Conservation (phyloP, 768 basidiomycete genomes). For the Pholiota conissans region DNA sequence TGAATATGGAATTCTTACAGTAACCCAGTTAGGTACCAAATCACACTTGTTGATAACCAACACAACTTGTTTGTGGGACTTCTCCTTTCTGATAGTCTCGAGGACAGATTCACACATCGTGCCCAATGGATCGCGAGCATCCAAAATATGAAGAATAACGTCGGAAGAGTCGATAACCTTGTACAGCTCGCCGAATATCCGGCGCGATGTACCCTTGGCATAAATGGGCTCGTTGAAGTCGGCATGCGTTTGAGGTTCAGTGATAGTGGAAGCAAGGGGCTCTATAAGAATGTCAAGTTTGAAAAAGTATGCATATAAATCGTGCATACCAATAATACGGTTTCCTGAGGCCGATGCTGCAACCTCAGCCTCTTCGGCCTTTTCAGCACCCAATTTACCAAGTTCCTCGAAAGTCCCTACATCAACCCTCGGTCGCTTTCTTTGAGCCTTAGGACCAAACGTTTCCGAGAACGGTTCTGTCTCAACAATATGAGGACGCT, state of each 20-base stretch:
- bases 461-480: constrained; percentile 94
- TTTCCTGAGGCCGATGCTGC: constrained; percentile 36
- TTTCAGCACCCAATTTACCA: constrained; percentile 58
- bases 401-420: constrained; percentile 94
- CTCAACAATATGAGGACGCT: constrained; percentile 93
- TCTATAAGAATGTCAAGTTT: constrained; percentile 29
- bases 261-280: constrained; percentile 47
- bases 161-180: constrained; percentile 99
- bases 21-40: constrained; percentile 98
- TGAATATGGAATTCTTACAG: constrained; percentile 53
- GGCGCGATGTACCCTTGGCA: constrained; percentile 90
- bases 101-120: constrained; percentile 94
- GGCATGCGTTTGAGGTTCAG: constrained; percentile 64
- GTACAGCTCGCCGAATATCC: constrained; percentile 98
- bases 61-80: constrained; percentile 95
- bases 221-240: constrained; percentile 90
- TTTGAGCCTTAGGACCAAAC: constrained; percentile 94
- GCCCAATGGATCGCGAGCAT: constrained; percentile 93
- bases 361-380: constrained; percentile 52
- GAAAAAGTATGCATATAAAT: background rate
- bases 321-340: constrained; percentile 44
- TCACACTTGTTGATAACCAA: constrained; percentile 98
- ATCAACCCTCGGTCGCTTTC: constrained; percentile 85
- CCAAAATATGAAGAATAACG: constrained; percentile 91
- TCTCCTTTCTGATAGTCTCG: constrained; percentile 93